Evolutionary conservation across 2,329 filamentous ascomycete species (phyloP).

Genomic region (Camptophora hylomeconis): DNA sequence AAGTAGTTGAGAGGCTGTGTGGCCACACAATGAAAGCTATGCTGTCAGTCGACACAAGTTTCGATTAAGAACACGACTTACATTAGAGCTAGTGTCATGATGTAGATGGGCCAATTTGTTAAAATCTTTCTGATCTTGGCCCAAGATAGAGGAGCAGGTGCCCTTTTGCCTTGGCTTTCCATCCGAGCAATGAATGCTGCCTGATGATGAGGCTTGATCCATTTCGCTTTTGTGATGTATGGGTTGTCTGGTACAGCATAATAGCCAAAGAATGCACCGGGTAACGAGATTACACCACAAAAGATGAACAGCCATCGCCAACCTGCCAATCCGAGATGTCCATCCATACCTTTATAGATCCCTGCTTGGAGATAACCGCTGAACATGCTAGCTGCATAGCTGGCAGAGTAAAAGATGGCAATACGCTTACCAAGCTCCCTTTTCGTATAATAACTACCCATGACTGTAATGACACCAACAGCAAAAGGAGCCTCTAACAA

Average conservation of each 20-base stretch:
- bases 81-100: conserved; percentile 12
- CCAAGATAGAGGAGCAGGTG: too few species aligned
- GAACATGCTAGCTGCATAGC: conserved; percentile 25
- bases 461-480: conserved; percentile 22
- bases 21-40: conserved; percentile 12
- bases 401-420: conserved; percentile 24
- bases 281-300: conserved; percentile 25
- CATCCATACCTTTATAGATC: conserved; percentile 18
- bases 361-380: conserved; percentile 25
- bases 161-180: too few species aligned
- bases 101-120: conserved; percentile 12
- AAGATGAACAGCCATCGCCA: conserved; percentile 25
- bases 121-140: conserved; percentile 12
- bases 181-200: too few species aligned
- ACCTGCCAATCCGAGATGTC: conserved; percentile 14
- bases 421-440: conserved; percentile 24
- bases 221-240: too few species aligned
- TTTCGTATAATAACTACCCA: conserved; percentile 28
- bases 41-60: too few species aligned
- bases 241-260: conserved; percentile 28
- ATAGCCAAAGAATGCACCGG: conserved; percentile 22
- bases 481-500: conserved; percentile 23
- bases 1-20: conserved; percentile 16
- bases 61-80: too few species aligned
- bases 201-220: too few species aligned